Conservation (phyloP, 2,329 filamentous ascomycete genomes). For the Exophiala bonariae region DNA sequence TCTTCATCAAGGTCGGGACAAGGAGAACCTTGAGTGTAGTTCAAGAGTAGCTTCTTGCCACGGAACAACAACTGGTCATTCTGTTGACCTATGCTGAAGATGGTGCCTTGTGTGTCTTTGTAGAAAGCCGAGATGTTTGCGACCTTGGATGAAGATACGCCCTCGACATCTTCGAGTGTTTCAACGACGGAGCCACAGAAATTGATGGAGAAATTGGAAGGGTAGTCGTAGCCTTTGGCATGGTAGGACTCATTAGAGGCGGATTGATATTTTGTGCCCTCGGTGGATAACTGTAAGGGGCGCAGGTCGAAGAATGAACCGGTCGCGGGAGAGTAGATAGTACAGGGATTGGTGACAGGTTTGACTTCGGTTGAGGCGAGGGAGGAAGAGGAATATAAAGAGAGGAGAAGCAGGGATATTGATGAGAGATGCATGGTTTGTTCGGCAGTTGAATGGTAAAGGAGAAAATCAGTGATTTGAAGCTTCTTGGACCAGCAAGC, state of each 20-base stretch:
- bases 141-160: slow-evolving; percentile 41
- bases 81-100: slow-evolving; percentile 39
- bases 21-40: slow-evolving; percentile 75
- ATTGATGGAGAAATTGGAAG: slow-evolving; percentile 52
- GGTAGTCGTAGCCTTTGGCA: slow-evolving; percentile 50
- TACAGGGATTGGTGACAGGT: slow-evolving; percentile 56
- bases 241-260: slow-evolving; percentile 50
- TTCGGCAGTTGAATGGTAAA: background rate
- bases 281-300: slow-evolving; percentile 40
- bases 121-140: slow-evolving; percentile 53
- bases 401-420: slow-evolving; percentile 32
- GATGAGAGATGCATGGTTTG: slow-evolving; percentile 17
- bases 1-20: slow-evolving; percentile 47
- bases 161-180: slow-evolving; percentile 46
- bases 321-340: slow-evolving; percentile 61
- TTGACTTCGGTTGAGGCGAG: slow-evolving; percentile 40
- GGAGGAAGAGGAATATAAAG: slow-evolving; percentile 32
- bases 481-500: too few relatives aligned
- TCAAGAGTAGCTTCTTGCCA: slow-evolving; percentile 66
- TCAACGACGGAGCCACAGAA: slow-evolving; percentile 53
- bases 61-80: slow-evolving; percentile 48
- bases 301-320: slow-evolving; percentile 66
- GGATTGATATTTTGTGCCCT: slow-evolving; percentile 46
- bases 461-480: background rate
- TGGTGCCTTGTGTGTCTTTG: slow-evolving; percentile 28